Conservation (phyloP, 495 filamentous ascomycete species). For the Penicillium egyptiacum region DNA sequence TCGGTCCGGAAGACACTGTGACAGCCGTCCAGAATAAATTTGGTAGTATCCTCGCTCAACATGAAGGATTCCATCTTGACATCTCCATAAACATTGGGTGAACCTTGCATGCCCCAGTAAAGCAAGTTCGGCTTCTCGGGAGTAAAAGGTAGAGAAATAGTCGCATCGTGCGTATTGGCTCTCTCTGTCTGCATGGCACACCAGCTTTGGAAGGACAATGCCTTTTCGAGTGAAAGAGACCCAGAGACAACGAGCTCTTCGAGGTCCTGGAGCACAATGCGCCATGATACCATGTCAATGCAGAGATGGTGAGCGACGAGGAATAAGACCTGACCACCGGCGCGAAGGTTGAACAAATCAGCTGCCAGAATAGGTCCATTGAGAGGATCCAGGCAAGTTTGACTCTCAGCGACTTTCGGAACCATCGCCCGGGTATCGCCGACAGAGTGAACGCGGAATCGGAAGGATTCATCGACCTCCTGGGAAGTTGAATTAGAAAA, state of each 20-base stretch:
- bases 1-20: constrained; percentile 52
- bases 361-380: constrained; percentile 46
- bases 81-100: constrained; percentile 50
- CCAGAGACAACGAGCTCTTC: constrained; percentile 57
- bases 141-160: constrained; percentile 35
- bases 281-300: constrained; percentile 71
- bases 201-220: constrained; percentile 67
- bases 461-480: constrained; percentile 45
- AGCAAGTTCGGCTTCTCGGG: constrained; percentile 33
- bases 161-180: constrained; percentile 23
- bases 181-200: constrained; percentile 48
- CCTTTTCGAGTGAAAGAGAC: constrained; percentile 37
- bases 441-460: constrained; percentile 37
- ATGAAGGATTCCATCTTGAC: constrained; percentile 44
- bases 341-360: constrained; percentile 53
- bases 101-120: constrained; percentile 56
- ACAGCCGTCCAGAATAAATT: constrained; percentile 42
- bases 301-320: constrained; percentile 67
- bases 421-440: constrained; percentile 33
- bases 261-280: constrained; percentile 64
- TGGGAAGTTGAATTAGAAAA: constrained; percentile 10
- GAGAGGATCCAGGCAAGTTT: constrained; percentile 41
- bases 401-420: constrained; percentile 38
- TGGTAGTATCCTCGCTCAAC: constrained; percentile 45
- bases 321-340: constrained; percentile 58